A percentile compares a stretch with the other conserved stretches of the same genome.
These are phyloP conservation scores for Candida pseudocylindracea DNA, from an alignment of 1,139 yeast species.

Conservation along the genomic window DNA sequence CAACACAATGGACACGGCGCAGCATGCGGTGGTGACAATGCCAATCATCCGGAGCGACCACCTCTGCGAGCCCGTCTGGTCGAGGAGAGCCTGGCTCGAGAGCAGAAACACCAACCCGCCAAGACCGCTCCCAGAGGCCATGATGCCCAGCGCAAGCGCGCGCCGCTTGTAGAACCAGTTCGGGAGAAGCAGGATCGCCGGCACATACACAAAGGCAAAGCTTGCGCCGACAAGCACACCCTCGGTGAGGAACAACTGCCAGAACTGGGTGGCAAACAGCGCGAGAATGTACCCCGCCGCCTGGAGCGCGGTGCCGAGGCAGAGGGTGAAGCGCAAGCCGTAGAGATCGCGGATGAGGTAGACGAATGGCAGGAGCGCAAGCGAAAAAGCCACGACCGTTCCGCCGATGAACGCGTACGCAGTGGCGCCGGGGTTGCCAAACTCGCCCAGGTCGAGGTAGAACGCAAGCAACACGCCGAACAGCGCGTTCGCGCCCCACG, in stretches of 20 bases:
- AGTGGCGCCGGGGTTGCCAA: conserved; percentile 16
- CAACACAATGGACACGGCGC: too few species aligned
- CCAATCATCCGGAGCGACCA: conserved; percentile 53
- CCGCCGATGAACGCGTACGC: conserved; percentile 21
- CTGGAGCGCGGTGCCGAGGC: conserved; percentile 23
- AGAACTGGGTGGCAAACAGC: conserved; percentile 22
- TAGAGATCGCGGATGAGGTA: conserved; percentile 11
- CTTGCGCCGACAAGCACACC: conserved; percentile 29
- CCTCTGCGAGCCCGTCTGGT: conserved; percentile 27
- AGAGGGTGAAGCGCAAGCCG: conserved; percentile 15
- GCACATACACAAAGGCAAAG: conserved; percentile 12
- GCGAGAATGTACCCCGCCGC: conserved; percentile 29
- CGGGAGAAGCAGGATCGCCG: conserved; percentile 10
- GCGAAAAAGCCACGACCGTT: conserved; percentile 26
- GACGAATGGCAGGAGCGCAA: conserved; percentile 29
- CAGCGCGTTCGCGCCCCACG: conserved; percentile 33
- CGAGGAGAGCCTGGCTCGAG: conserved; percentile 21
- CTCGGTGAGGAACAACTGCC: conserved; percentile 30
- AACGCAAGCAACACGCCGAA: conserved; percentile 28
- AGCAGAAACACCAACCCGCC: conserved; percentile 39
- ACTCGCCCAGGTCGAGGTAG: conserved; percentile 13
- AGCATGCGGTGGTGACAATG: conserved; percentile 15
- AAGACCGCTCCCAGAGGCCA: conserved; percentile 35
- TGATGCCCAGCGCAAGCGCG: conserved; percentile 24
- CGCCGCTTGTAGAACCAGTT: conserved; percentile 4